Evolutionary conservation across 768 basidiomycete species (phyloP), one percentile per base, ranked within the genome.

Genomic region (Gymnopilus dilepis): DNA sequence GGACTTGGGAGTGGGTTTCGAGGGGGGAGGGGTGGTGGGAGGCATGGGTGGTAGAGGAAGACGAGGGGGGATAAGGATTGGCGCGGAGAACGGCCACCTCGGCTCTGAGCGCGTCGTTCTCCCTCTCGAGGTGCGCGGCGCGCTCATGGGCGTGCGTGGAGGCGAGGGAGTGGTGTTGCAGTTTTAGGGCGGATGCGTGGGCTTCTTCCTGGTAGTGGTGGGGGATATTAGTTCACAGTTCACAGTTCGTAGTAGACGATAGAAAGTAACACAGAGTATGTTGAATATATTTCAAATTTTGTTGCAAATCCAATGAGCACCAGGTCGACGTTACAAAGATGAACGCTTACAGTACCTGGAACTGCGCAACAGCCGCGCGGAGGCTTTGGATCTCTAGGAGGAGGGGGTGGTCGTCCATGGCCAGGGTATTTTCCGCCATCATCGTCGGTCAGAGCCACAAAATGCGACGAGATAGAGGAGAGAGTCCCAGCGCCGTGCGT

Each of bases 141-240:
- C 80, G 81, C 42, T 86, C 84, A 34, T 82, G 73, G 1, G 80
- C 75, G n/a, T 79, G 75, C 1, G 84, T 73, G 7, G 81, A 69
- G 9, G 89, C 82, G 21, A 90, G 74, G 7, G 86, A 80, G 57
- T 86, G 82, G 41, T 83, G 78, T 63, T 91, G 90, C 2, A 92
- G 81, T 67, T 86, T 90, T 41, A 90, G 73, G 3, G 88, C 81
- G n/a, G 86, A 79, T 31, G 76, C 69, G 67, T 90, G 85, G 4
- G 88, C 84, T 75, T 92, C 90, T 73, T 91, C 86, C 91, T 92
- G 33, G 15, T 28, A 13, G 6, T n/a, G n/a, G n/a, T n/a, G n/a
- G n/a, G n/a, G n/a, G n/a, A n/a, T n/a, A n/a, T n/a, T n/a, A n/a
- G n/a, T n/a, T n/a, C n/a, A n/a, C n/a, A n/a, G n/a, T n/a, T n/a